Evolutionary conservation across 208 protist species (phyloP), one percentile per base, ranked within the genome.

Genomic region (Acanthamoeba royreba): DNA sequence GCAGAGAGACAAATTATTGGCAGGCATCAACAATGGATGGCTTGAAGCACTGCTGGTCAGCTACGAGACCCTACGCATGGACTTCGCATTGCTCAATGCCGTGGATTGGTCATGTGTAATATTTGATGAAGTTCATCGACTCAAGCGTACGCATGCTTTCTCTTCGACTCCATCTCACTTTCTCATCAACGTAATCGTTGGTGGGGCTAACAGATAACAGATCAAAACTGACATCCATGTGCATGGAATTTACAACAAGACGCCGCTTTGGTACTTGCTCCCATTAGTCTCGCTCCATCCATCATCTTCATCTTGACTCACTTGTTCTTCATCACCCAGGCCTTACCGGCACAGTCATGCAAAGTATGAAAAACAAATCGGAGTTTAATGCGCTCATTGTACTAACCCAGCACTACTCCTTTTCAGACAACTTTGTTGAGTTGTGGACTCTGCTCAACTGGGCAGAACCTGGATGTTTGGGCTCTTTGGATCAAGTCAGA

Each of bases 121-220:
- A 8, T 95, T 95, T 74, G 94, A 95, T 69, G 94, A 95, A 86
- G 89, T 94, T 5, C 94, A 94, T 66, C 79, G 88, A 47, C 61
- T 95, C 19, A 95, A 95, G 42, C 31, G 81, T 89, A 19, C 81
- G 35, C 40, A 11, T 83, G 22, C 43, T 43, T 83, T 17, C 45
- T 49, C 72, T 83, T 25, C 31, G 4, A 8, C n/a, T 83, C 43
- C 40, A 4, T 5, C 81, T 38, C 40, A 63, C 52, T 31, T 31
- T 4, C 4, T 38, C 40, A 53, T 46, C 31, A 11, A 46, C 33
- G 15, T 22, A 63, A 13, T n/a, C n/a, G n/a, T n/a, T n/a, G n/a
- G n/a, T n/a, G n/a, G n/a, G n/a, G n/a, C n/a, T n/a, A n/a, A 89
- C 47, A 89, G 77, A 92, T 19, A 94, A 92, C 4, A 11, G 45